Conservation (phyloP, 1,284 basidiomycete species). For the Thecaphora frezii region DNA sequence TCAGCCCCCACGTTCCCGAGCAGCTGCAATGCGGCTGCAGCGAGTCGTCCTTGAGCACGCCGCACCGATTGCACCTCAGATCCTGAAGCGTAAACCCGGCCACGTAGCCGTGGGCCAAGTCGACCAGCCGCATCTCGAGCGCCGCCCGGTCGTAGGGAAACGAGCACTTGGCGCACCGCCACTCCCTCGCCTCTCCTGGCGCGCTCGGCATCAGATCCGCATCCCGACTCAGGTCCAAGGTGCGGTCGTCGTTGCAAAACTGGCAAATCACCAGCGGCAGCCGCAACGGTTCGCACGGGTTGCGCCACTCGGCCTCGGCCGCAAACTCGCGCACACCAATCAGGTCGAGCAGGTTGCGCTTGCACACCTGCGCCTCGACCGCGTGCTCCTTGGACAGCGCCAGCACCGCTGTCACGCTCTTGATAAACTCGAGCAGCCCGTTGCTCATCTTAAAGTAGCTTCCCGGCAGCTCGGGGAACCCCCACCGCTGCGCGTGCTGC, state of each 20-base stretch:
- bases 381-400: conserved; percentile 70
- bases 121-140: conserved; percentile 84
- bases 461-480: conserved; percentile 85
- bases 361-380: conserved; percentile 83
- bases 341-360: conserved; percentile 85
- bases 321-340: conserved; percentile 82
- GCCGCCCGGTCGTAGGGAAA: conserved; percentile 81
- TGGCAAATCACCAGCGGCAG: conserved; percentile 85
- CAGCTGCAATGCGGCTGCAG: conserved; percentile 83
- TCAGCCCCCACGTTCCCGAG: conserved; percentile 66
- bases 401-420: conserved; percentile 81
- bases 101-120: conserved; percentile 72
- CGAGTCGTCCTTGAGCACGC: conserved; percentile 83
- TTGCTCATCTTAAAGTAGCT: conserved; percentile 75
- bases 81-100: conserved; percentile 85
- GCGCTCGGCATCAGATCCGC: conserved; percentile 71
- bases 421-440: conserved; percentile 82
- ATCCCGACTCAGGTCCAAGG: conserved; percentile 95
- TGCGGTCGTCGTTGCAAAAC: conserved; percentile 83
- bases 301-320: conserved; percentile 64
- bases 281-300: conserved; percentile 89
- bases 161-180: conserved; percentile 67
- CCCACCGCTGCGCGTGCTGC: conserved; percentile 62
- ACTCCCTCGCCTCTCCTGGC: conserved; percentile 35
- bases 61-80: conserved; percentile 75